Conservation (phyloP, 2,329 filamentous ascomycete genomes). For the Trichophyton equinum region DNA sequence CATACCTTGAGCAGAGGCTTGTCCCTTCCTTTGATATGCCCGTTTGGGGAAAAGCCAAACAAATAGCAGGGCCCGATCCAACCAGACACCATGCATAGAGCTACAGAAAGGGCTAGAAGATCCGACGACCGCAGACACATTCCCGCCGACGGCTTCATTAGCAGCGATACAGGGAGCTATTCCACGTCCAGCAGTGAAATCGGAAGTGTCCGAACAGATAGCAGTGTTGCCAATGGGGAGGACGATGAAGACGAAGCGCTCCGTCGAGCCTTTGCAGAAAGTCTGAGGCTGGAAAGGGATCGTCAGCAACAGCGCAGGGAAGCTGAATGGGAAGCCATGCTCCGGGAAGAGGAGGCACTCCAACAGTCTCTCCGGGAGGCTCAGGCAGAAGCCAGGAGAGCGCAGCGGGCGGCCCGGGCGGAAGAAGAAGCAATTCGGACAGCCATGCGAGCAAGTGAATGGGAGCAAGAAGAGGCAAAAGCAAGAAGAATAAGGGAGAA, state of each 20-base stretch:
- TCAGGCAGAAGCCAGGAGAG: not conserved
- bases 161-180: not conserved
- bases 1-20: too few species aligned
- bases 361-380: not conserved
- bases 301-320: not conserved
- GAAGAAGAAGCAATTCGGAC: slow-evolving; percentile 5
- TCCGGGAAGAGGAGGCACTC: not conserved
- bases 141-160: not conserved
- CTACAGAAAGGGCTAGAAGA: not conserved
- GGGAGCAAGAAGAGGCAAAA: not conserved
- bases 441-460: not conserved
- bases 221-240: not conserved
- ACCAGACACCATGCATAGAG: not conserved
- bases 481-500: not conserved
- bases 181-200: not conserved
- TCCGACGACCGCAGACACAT: not conserved
- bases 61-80: not conserved
- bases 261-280: slow-evolving; percentile 1
- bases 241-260: slow-evolving; percentile 10
- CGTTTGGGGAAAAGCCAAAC: too few species aligned
- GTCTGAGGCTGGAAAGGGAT: not conserved
- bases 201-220: not conserved
- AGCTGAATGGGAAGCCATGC: not conserved
- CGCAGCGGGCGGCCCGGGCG: slow-evolving; percentile 1
- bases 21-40: too few species aligned